A percentile compares a stretch with the other conserved stretches of the same genome.
Conservation (phyloP, 108 stramenopile genomes). For the Mediolabrus comicus region DNA sequence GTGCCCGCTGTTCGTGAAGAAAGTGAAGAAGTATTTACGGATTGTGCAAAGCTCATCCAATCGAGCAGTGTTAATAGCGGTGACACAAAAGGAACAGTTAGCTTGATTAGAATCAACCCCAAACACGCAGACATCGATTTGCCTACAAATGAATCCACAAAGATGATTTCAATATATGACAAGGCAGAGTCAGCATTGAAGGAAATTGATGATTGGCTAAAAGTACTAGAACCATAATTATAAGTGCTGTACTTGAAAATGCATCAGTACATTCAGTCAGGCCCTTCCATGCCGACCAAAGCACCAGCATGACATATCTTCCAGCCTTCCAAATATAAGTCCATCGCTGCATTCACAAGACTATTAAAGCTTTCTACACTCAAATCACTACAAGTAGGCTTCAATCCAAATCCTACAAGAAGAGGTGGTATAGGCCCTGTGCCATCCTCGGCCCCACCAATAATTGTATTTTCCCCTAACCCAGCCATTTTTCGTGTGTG, state of each 20-base stretch:
- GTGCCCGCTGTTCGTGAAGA: conserved; percentile 62
- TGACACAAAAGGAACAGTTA: conserved; percentile 17
- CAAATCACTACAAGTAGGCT: conserved; percentile 3
- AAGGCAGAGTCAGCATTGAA: conserved; percentile 15
- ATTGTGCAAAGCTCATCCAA: conserved; percentile 29
- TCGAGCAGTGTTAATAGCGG: neutral
- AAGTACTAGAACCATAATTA: too few relatives aligned
- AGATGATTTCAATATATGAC: conserved; percentile 24
- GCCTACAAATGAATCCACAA: neutral
- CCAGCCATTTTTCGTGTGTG: conserved; percentile 25
- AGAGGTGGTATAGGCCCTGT: conserved; percentile 22
- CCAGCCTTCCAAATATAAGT: conserved; percentile 29
- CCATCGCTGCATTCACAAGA: conserved; percentile 22
- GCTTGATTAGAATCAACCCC: conserved; percentile 40
- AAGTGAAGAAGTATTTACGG: conserved; percentile 47
- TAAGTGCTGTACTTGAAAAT: too few relatives aligned
- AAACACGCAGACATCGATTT: conserved; percentile 31
- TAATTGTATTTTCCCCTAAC: conserved; percentile 17
- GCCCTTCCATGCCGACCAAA: conserved; percentile 28
- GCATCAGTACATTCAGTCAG: too few relatives aligned
- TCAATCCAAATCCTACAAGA: conserved; percentile 34
- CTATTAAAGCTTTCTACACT: conserved; percentile 22
- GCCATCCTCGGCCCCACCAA: conserved; percentile 32
- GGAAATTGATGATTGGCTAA: conserved; percentile 29
- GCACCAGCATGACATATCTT: conserved; percentile 7